Evolutionary conservation across 108 stramenopile species (phyloP), one percentile per base, ranked within the genome.

Genomic region (Cylindrotheca closterium): DNA sequence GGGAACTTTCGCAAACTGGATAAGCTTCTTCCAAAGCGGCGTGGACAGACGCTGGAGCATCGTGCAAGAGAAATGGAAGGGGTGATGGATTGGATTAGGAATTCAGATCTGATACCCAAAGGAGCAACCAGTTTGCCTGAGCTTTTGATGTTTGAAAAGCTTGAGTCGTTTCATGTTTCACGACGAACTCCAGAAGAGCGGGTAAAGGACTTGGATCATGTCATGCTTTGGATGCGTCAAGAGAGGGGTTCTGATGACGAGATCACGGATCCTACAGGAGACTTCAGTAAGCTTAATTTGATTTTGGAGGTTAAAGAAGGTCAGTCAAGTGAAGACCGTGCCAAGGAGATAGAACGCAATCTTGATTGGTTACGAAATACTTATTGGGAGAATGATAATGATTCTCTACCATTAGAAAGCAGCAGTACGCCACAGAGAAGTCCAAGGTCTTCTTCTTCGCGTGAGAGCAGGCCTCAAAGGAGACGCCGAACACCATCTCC

Each of bases 221-320:
- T 60, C 30, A 32, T 77, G 30, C 61, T 66, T 28, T 77, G 69
- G 76, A 49, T 77, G 4, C 57, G 67, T 22, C 69, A 76, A 49
- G n/a, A n/a, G n/a, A 69, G 70, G 26, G 51, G 60, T 50, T 60
- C 52, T 31, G 51, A 53, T 12, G 54, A 66, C 24, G 65, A 50
- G 15, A 25, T 54, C 3, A 26, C 12, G 7, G 65, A 54, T 10
- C 30, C 65, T 15, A 56, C 54, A 17, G 65, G 65, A 21, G 53
- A 56, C 18, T 66, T 66, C 54, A 31, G 37, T n/a, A 66, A 56
- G 34, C 48, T 66, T 7, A 55, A 66, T 45, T 53, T n/a, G 25
- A 31, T 66, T 12, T 29, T 66, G 37, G 54, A 53, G 3, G 25
- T 33, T 27, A 66, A 55, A 24, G 33, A 26, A 42, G 55, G 55